Conservation (phyloP, 192 early-diverging fungal genomes). For the Podila verticillata region DNA sequence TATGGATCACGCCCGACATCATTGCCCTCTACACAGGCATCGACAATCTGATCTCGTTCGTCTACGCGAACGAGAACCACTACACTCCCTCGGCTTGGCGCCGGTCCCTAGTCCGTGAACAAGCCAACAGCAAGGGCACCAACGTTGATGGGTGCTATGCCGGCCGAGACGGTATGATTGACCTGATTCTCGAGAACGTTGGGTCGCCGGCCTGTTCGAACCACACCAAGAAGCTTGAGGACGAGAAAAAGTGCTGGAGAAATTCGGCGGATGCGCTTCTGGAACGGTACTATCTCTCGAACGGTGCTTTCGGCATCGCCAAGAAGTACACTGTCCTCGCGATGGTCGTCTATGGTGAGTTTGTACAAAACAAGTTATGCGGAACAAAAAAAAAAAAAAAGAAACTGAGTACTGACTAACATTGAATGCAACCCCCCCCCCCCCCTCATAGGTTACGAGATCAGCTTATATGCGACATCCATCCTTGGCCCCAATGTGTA, state of each 20-base stretch:
- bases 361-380: too few relatives aligned
- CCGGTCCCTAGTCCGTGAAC: slow-evolving; percentile 8
- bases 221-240: slow-evolving; percentile 10
- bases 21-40: slow-evolving; percentile 24
- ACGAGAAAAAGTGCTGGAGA: slow-evolving; percentile 17
- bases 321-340: slow-evolving; percentile 8
- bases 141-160: slow-evolving; percentile 17
- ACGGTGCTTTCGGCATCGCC: slow-evolving; percentile 8
- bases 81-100: slow-evolving; percentile 18
- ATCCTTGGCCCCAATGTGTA: too few relatives aligned
- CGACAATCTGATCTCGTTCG: slow-evolving; percentile 19
- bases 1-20: slow-evolving; percentile 25
- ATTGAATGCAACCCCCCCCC: too few relatives aligned
- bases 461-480: too few relatives aligned
- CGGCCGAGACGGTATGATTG: slow-evolving; percentile 4
- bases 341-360: slow-evolving; percentile 14
- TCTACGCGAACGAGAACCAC: slow-evolving; percentile 21
- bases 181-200: slow-evolving; percentile 27
- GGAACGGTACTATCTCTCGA: background rate
- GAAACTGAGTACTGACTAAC: too few relatives aligned
- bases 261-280: slow-evolving; percentile 28
- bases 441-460: too few relatives aligned
- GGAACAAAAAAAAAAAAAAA: too few relatives aligned
- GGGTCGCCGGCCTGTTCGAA: slow-evolving; percentile 15
- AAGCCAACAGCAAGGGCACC: slow-evolving; percentile 13